These are phyloP conservation scores for Scheffersomyces stambukii DNA, from an alignment of 1,139 yeast genomes.

Conservation along the genomic window DNA sequence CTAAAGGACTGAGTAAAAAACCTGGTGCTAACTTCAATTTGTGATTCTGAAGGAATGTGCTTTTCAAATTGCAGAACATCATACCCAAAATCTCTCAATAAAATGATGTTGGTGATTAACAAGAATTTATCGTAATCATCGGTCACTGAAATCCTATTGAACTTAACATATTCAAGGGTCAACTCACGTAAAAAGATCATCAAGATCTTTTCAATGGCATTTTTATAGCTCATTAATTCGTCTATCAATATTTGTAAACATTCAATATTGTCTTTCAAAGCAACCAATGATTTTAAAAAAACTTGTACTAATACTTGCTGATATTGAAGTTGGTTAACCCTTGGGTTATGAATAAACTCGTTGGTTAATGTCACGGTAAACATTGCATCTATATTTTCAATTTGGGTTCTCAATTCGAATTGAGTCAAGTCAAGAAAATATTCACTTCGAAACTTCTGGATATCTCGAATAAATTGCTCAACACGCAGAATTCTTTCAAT, in stretches of 20 bases:
- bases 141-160: slow-evolving; percentile 3
- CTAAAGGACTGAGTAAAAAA: slow-evolving; percentile 26
- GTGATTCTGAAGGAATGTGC: slow-evolving; percentile 11
- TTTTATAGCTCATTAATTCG: slow-evolving; percentile 5
- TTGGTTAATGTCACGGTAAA: slow-evolving; percentile 12
- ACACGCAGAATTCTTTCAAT: slow-evolving; percentile 11
- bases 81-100: slow-evolving; percentile 8
- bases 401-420: slow-evolving; percentile 1
- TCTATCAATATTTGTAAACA: slow-evolving; percentile 4
- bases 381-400: slow-evolving; percentile 2
- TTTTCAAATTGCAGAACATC: neutral
- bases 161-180: slow-evolving; percentile 13
- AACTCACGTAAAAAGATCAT: slow-evolving; percentile 15
- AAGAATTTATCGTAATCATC: slow-evolving; percentile 26
- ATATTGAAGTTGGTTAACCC: slow-evolving; percentile 22
- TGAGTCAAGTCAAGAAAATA: slow-evolving; percentile 10
- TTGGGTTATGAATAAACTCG: slow-evolving; percentile 20
- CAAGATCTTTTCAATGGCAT: slow-evolving; percentile 12
- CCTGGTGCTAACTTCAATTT: slow-evolving; percentile 22
- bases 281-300: slow-evolving; percentile 15
- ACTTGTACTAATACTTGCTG: slow-evolving; percentile 23
- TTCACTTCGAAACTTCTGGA: slow-evolving; percentile 17
- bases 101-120: slow-evolving; percentile 18
- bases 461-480: slow-evolving; percentile 14
- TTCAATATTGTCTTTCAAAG: slow-evolving; percentile 4